Conservation (phyloP, 1,284 basidiomycete genomes). For the Agaricales sp. region DNA sequence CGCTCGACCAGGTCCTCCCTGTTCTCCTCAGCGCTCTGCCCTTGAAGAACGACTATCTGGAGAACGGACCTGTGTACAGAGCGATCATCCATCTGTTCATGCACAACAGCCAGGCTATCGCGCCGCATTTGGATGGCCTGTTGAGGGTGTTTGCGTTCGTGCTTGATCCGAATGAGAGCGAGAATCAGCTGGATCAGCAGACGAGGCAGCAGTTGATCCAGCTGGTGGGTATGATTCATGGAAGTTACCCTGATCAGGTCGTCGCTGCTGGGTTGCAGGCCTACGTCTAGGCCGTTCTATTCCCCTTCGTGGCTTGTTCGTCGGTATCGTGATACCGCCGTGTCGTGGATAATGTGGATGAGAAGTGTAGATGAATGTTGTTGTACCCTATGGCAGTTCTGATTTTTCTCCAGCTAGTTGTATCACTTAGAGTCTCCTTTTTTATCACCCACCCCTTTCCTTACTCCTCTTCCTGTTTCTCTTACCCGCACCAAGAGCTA, state of each 20-base stretch:
- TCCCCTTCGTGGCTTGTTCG: too few species aligned
- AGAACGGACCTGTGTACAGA: conserved; percentile 86
- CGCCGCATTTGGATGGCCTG: conserved; percentile 75
- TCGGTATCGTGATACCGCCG: too few species aligned
- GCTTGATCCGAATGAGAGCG: conserved; percentile 52
- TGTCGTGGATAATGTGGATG: too few species aligned
- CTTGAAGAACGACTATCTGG: conserved; percentile 80
- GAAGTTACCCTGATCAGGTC: conserved; percentile 64
- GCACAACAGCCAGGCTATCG: conserved; percentile 60
- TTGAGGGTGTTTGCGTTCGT: conserved; percentile 80
- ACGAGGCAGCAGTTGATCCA: conserved; percentile 66
- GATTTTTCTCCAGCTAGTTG: too few species aligned
- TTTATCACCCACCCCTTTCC: too few species aligned
- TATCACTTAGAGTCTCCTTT: too few species aligned
- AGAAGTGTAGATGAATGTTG: too few species aligned
- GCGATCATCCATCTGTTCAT: conserved; percentile 87
- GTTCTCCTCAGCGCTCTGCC: conserved; percentile 80
- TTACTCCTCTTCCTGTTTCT: too few species aligned
- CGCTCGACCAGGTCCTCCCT: conserved; percentile 86
- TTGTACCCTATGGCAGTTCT: too few species aligned
- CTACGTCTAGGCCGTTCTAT: too few species aligned
- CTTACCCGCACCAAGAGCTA: too few species aligned
- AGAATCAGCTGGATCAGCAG: conserved; percentile 68
- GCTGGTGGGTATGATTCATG: conserved; percentile 69
- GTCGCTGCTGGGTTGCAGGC: conserved; percentile 56